Conservation (phyloP, 2,329 filamentous ascomycete genomes). For the Colletotrichum sp. region DNA sequence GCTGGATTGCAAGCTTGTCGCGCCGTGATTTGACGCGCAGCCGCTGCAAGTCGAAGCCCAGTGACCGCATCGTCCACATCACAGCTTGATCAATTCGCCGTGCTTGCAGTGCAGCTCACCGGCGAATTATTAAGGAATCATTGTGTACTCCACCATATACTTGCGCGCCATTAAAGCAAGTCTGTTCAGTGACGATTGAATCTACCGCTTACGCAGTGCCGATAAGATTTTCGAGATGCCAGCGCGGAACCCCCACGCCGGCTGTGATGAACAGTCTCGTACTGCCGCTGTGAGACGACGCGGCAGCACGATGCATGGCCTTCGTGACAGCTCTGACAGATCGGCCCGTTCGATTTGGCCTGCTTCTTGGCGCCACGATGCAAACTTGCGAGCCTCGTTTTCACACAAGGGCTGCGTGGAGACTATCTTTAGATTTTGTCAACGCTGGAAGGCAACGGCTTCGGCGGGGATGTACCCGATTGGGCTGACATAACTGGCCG, state of each 20-base stretch:
- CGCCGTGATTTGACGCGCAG: background rate
- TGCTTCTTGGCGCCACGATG: background rate
- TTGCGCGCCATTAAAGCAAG: background rate
- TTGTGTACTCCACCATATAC: background rate
- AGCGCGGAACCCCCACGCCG: background rate
- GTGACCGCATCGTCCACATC: background rate
- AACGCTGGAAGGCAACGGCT: background rate
- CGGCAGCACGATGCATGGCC: background rate
- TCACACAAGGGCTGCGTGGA: background rate
- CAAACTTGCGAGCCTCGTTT: background rate
- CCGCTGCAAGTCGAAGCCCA: background rate
- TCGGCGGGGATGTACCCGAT: conserved; percentile 3
- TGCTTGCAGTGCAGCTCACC: background rate
- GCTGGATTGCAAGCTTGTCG: background rate
- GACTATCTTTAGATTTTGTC: background rate
- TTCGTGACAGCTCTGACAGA: background rate
- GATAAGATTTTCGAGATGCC: background rate
- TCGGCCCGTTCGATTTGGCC: background rate
- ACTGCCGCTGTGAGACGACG: background rate
- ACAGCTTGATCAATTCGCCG: background rate
- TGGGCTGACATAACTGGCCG: background rate
- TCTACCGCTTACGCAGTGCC: background rate
- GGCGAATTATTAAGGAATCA: background rate
- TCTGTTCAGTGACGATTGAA: background rate
- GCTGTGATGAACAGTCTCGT: background rate